These are phyloP conservation scores for Elongisporangium senticosum DNA, from an alignment of 352 stramenopile genomes.

Conservation along the genomic window DNA sequence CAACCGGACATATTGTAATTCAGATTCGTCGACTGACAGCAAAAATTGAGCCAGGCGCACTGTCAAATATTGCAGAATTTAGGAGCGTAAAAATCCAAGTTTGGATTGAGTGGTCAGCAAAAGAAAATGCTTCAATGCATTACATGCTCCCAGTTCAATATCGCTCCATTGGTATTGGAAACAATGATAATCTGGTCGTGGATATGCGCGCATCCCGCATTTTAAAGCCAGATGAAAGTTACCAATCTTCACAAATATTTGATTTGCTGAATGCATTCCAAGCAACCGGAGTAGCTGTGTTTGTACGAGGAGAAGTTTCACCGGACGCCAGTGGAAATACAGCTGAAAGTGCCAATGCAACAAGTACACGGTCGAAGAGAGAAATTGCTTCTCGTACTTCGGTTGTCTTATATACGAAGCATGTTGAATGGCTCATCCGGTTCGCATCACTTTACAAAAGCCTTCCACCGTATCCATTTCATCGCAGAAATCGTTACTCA, in stretches of 20 bases:
- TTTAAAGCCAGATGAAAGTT: conserved; percentile 5
- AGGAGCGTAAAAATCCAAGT: conserved; percentile 39
- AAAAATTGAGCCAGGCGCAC: conserved; percentile 64
- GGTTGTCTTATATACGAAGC: conserved; percentile 68
- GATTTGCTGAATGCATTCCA: conserved; percentile 19
- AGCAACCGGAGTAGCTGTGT: conserved; percentile 30
- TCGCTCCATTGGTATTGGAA: not conserved
- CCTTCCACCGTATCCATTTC: conserved; percentile 21
- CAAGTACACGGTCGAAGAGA: conserved; percentile 30
- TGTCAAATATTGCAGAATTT: conserved; percentile 60
- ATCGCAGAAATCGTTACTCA: conserved; percentile 9
- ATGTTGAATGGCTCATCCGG: conserved; percentile 67
- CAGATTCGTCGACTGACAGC: conserved; percentile 35
- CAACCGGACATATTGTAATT: conserved; percentile 23
- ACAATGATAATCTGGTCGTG: not conserved
- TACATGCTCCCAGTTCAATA: conserved; percentile 50
- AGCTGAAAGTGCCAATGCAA: conserved; percentile 7
- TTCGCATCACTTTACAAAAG: conserved; percentile 47
- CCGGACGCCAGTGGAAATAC: conserved; percentile 13
- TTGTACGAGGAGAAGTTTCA: conserved; percentile 37
- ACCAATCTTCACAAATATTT: not conserved
- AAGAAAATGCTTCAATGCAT: conserved; percentile 23
- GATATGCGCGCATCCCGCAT: conserved; percentile 9
- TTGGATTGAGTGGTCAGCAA: conserved; percentile 39
- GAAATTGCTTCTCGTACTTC: conserved; percentile 51